A percentile compares a stretch with the other conserved stretches of the same genome.
These are phyloP conservation scores for Theobroma grandiflorum DNA, from an alignment of 441 rosid genomes.

Conservation along the genomic window DNA sequence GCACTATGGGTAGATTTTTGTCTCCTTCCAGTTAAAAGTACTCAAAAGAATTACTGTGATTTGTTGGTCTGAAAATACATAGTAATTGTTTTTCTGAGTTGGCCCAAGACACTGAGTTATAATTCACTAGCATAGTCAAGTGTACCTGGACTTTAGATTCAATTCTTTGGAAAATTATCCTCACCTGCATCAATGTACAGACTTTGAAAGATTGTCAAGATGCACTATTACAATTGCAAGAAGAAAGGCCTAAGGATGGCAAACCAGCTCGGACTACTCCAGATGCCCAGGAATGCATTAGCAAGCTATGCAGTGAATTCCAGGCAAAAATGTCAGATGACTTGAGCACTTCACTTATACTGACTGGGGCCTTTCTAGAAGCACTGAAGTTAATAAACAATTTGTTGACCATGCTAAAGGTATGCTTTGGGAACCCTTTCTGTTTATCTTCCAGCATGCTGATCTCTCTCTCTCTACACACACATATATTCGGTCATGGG, in stretches of 20 bases:
- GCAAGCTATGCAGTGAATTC: slow-evolving; percentile 62
- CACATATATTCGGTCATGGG: neutral
- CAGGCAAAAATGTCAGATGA: slow-evolving; percentile 81
- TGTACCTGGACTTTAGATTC: neutral
- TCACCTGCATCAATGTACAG: slow-evolving; percentile 42
- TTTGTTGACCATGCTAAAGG: slow-evolving; percentile 68
- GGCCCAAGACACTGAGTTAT: neutral
- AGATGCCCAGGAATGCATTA: slow-evolving; percentile 63
- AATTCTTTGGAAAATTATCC: neutral
- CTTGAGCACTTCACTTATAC: slow-evolving; percentile 73
- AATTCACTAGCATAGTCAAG: neutral
- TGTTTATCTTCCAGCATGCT: neutral
- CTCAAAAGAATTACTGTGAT: neutral
- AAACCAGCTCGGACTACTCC: slow-evolving; percentile 45
- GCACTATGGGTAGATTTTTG: neutral
- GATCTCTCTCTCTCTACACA: neutral
- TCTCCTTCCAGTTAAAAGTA: neutral
- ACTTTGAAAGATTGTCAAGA: slow-evolving; percentile 82
- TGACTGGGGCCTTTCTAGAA: slow-evolving; percentile 83
- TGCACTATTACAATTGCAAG: slow-evolving; percentile 57
- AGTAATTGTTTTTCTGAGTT: neutral
- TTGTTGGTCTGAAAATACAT: neutral
- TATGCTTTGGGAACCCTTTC: slow-evolving; percentile 25
- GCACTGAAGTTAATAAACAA: slow-evolving; percentile 76
- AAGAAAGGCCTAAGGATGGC: slow-evolving; percentile 48